Base-by-base conservation (phyloP, 176 grass and related monocot species). In the Leersia perrieri region DNA sequence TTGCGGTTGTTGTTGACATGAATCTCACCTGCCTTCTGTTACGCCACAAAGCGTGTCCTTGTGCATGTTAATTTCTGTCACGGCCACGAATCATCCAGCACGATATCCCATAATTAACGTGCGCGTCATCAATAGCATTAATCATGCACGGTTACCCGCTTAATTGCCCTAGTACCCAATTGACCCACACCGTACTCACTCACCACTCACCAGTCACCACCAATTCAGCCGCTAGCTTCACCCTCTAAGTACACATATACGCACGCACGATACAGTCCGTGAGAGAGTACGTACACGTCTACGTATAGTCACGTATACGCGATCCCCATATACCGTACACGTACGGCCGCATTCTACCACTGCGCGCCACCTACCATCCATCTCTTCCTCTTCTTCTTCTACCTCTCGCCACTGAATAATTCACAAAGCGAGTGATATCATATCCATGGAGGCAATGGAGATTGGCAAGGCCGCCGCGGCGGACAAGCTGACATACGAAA, bases 401-500 rank as follows among this genome's bases (percentile, higher is more conserved):
- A 58, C 53, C 53, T 58, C 53, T 58, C 53, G 53, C 53, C 3
- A 58, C 22, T 2, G 51, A 22, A 7, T 38, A 38, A 3, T 38
- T 4, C 7, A 38, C 35, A 38, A 4, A 38, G n/a, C 0, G 20
- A 57, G 22, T 23, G 51, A 6, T 5, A n/a, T n/a, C n/a, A n/a
- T n/a, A n/a, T n/a, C n/a, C 7, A 58, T 58, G 53, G 53, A 58
- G 53, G 40, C 3, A 9, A 11, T 13, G 40, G 40, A 42, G 10
- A 20, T 7, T 5, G 7, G 7, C 7, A 3, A 55, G 51, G 51
- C 20, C 5, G 51, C 51, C 5, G 51, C 51, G 51, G 97, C 91
- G 22, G 90, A 99, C 97, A 99, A 83, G 83, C 87, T 95, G 44
- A 90, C 88, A 29, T 96, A 96, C 68, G 90, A 99, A 83, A 99